These are phyloP conservation scores for Tuber borchii DNA, from an alignment of 495 filamentous ascomycete species.

Conservation along the genomic window DNA sequence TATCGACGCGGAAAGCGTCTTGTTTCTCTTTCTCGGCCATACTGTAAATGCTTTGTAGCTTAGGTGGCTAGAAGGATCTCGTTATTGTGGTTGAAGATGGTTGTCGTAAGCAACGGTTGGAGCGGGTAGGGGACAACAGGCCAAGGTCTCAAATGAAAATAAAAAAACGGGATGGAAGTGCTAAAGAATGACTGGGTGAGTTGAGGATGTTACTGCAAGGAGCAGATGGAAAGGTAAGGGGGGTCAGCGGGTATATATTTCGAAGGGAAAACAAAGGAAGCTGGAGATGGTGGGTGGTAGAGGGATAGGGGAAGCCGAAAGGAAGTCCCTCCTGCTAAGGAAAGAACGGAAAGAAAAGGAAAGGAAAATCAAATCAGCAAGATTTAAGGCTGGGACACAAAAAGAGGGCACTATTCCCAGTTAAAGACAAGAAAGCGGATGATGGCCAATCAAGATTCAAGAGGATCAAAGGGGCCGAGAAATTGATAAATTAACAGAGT, in stretches of 20 bases:
- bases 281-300: not conserved
- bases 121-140: not conserved
- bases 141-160: not conserved
- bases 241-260: not conserved
- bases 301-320: not conserved
- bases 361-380: not conserved
- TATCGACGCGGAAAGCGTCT: slow-evolving; percentile 66
- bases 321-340: not conserved
- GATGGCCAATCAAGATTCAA: not conserved
- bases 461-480: not conserved
- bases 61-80: slow-evolving; percentile 9
- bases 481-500: not conserved
- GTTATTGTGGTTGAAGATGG: not conserved
- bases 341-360: not conserved
- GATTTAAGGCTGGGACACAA: not conserved
- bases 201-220: not conserved
- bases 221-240: not conserved
- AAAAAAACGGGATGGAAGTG: not conserved
- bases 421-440: not conserved
- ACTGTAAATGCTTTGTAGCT: slow-evolving; percentile 10
- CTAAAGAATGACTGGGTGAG: slow-evolving; percentile 3
- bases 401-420: not conserved
- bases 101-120: not conserved
- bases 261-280: not conserved
- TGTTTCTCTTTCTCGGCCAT: slow-evolving; percentile 81